Evolutionary conservation across 805 yeast species (phyloP).

Genomic region (Pichia scutulata): DNA sequence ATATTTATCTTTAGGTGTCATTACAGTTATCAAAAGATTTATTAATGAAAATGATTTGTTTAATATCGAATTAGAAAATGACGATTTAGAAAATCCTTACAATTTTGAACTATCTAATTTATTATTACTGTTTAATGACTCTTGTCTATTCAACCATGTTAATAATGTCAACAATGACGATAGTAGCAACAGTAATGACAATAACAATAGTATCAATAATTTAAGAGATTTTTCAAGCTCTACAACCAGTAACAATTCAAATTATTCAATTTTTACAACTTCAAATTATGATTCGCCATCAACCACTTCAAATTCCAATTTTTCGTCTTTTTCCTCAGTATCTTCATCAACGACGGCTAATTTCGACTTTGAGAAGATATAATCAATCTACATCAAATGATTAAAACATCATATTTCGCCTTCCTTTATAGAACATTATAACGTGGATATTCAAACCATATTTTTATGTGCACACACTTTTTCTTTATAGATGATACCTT

Average conservation of each 20-base stretch:
- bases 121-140: conserved; percentile 11
- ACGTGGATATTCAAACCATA: no score
- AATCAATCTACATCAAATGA: not conserved
- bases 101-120: conserved; percentile 13
- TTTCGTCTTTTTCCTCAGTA: conserved; percentile 26
- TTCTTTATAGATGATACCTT: not conserved
- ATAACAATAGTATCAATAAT: not conserved
- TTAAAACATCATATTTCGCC: not conserved
- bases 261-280: conserved; percentile 12
- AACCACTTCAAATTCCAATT: conserved; percentile 11
- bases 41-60: conserved; percentile 21
- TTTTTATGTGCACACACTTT: no score
- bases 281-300: conserved; percentile 26
- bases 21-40: conserved; percentile 35
- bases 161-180: not conserved
- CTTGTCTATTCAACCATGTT: conserved; percentile 4
- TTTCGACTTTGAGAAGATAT: not conserved
- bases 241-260: conserved; percentile 15
- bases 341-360: conserved; percentile 24
- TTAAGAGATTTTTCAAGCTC: conserved; percentile 7
- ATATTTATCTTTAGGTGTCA: conserved; percentile 45
- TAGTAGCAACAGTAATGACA: no score
- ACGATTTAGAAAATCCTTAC: conserved; percentile 1
- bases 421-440: no score
- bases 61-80: conserved; percentile 12